Evolutionary conservation across 148 eudicot genomes (phyloP).

Genomic region (Chenopodium formosanum): DNA sequence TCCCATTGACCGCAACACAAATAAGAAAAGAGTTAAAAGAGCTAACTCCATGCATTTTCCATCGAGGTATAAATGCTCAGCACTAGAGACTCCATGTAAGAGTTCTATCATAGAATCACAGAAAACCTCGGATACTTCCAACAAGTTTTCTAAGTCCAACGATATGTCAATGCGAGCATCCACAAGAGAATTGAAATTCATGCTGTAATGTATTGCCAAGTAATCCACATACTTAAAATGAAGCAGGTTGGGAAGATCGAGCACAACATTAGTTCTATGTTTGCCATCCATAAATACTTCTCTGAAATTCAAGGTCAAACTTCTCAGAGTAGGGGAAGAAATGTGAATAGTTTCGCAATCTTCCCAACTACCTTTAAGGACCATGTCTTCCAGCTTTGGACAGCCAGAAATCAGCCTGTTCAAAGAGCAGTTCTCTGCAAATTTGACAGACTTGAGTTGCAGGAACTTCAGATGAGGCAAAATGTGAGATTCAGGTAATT

Average conservation of each 20-base stretch:
- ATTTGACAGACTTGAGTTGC: too few species aligned
- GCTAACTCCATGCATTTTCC: background rate
- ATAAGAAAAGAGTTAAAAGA: too few species aligned
- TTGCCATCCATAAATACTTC: background rate
- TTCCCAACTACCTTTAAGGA: background rate
- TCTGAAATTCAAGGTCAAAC: background rate
- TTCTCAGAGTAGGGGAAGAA: background rate
- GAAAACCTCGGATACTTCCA: background rate
- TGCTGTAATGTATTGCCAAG: background rate
- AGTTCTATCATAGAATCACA: background rate
- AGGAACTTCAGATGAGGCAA: too few species aligned
- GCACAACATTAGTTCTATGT: background rate
- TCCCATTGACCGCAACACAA: background rate
- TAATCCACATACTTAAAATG: background rate
- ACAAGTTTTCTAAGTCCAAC: background rate
- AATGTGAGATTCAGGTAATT: too few species aligned
- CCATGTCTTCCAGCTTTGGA: too few species aligned
- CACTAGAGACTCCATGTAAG: constrained; percentile 6
- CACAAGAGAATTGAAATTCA: background rate
- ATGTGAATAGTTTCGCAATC: background rate
- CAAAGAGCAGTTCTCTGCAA: too few species aligned
- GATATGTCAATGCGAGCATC: constrained; percentile 4
- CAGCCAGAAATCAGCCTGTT: too few species aligned
- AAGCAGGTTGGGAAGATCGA: constrained; percentile 20
- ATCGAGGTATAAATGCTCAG: background rate